Base-by-base conservation (phyloP, 441 rosid species). In the Euphorbia corollata region DNA sequence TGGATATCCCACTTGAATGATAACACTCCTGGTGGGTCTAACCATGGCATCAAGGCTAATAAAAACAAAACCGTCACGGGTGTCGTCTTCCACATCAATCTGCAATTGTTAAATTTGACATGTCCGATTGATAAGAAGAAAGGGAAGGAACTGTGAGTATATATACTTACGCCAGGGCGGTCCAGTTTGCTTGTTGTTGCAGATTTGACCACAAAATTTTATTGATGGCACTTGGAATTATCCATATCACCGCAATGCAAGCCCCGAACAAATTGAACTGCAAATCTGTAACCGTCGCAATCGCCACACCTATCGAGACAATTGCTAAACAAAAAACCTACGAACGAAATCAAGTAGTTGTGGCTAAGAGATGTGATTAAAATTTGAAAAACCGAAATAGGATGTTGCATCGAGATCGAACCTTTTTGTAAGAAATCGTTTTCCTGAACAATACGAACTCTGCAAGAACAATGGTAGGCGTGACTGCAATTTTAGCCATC, bases 61-160 rank as follows among this genome's bases (percentile, higher is more conserved):
- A 94, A 76, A 83, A 94, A 91, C 63, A 91, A 84, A 38, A 94
- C 55, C 1, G 99, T 94, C 68, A 85, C 75, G 0, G 97, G 99
- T 3, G 97, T 94, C 5, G 99, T 91, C 87, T 87, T 94, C 99
- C 97, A 94, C 99, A 94, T 94, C 83, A 94, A 77, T 74, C 99
- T 93, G 64, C 81, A 63, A 50, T 50, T 23, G 13, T 9, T 23
- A n/a, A 16, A 3, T 50, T 18, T 18, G 8, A 6, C 2, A 3
- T 13, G n/a, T 47, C 3, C 11, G 47, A 10, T 41, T 41, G 47
- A 27, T 27, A 1, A 27, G 32, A 8, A 6, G 6, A 12, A 47
- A 18, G 8, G 18, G n/a, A 50, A 30, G 59, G 51, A 39, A 41
- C 36, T 7, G 50, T 53, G 67, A n/a, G 54, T 48, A 10, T 0